A percentile compares a stretch with the other conserved stretches of the same genome.
These are phyloP conservation scores for Dinochytrium kinnereticum DNA, from an alignment of 371 early-diverging fungal genomes.

Conservation along the genomic window DNA sequence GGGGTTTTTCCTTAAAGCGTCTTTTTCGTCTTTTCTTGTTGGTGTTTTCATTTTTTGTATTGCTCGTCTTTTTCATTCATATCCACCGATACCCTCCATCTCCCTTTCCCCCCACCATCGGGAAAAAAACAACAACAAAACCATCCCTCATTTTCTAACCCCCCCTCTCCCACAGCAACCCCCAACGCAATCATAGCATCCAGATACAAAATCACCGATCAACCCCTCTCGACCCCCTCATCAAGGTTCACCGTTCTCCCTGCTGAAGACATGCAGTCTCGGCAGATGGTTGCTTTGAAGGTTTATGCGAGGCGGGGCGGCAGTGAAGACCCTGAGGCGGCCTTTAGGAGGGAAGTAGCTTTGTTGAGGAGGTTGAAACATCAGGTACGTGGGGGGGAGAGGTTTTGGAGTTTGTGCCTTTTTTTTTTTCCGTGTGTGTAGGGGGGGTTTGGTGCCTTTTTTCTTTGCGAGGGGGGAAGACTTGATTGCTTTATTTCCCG, in stretches of 20 bases:
- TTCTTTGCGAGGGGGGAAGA: too few relatives aligned
- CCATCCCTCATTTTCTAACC: background rate
- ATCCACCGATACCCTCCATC: too few relatives aligned
- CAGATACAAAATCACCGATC: constrained; percentile 1
- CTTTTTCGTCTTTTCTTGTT: too few relatives aligned
- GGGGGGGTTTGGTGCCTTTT: too few relatives aligned
- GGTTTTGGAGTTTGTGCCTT: too few relatives aligned
- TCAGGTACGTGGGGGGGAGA: too few relatives aligned
- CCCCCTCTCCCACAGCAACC: background rate
- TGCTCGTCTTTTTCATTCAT: too few relatives aligned
- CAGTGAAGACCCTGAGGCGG: background rate
- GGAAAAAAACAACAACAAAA: too few relatives aligned
- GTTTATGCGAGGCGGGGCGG: background rate
- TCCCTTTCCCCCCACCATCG: too few relatives aligned
- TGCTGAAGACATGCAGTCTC: constrained; percentile 8
- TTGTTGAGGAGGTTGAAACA: constrained; percentile 8
- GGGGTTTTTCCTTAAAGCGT: background rate
- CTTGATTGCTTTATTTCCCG: background rate
- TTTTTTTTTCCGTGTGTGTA: too few relatives aligned
- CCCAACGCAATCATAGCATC: background rate
- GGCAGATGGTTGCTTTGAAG: background rate
- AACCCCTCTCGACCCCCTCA: background rate
- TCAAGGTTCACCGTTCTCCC: constrained; percentile 12
- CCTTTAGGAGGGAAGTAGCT: constrained; percentile 11
- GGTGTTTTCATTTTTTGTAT: too few relatives aligned